Conservation (phyloP, 768 basidiomycete species). For the Suillus clintonianus region DNA sequence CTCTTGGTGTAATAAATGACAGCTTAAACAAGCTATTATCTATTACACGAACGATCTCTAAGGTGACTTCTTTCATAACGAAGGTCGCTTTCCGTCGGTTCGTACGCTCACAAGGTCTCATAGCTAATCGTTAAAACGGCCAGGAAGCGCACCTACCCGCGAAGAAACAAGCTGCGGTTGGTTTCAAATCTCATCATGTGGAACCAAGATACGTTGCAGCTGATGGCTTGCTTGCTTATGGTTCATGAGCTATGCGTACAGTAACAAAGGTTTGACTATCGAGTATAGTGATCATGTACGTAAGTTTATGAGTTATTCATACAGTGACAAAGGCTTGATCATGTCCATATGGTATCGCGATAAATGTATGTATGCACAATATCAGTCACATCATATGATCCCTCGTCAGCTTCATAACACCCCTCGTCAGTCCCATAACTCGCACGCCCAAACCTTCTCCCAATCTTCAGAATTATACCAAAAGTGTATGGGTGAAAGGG, state of each 20-base stretch:
- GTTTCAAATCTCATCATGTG: too few relatives aligned
- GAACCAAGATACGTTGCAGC: too few relatives aligned
- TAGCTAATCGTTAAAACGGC: background rate
- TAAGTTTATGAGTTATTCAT: too few relatives aligned
- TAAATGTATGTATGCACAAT: background rate
- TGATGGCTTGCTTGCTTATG: too few relatives aligned
- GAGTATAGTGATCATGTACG: too few relatives aligned
- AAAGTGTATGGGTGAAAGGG: background rate
- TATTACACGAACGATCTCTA: background rate
- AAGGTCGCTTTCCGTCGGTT: background rate
- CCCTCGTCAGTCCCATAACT: background rate
- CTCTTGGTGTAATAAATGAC: background rate
- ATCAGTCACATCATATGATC: too few relatives aligned
- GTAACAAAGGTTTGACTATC: too few relatives aligned
- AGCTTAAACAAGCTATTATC: background rate
- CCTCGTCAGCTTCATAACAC: background rate
- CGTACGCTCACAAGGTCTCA: background rate
- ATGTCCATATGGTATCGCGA: too few relatives aligned
- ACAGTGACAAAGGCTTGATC: too few relatives aligned
- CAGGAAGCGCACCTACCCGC: background rate
- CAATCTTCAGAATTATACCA: background rate
- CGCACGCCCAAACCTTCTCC: background rate
- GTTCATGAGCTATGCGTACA: too few relatives aligned
- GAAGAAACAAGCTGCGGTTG: background rate
- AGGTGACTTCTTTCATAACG: background rate